phyloP scores from a whole-genome alignment of 345 rosid genomes.

The Cardiospermum halicacabum region DNA sequence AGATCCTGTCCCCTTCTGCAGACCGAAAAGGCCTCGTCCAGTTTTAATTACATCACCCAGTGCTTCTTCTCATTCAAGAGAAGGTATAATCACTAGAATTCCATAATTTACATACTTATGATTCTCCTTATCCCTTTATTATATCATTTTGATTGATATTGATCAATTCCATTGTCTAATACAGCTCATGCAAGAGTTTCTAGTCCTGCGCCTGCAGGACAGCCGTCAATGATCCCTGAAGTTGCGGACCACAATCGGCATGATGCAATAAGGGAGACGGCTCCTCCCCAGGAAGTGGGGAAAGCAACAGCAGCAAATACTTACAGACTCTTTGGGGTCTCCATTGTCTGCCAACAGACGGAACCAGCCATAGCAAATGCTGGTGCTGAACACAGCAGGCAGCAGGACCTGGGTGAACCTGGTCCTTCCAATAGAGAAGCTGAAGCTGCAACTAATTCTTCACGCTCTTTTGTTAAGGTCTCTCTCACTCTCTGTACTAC shows the following conservation, averaged over 20 bases:
- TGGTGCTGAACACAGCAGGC: constrained; percentile 1
- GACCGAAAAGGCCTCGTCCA: constrained; percentile 43
- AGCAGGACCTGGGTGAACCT: constrained; percentile 24
- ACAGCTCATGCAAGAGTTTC: constrained; percentile 24
- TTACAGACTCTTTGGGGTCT: constrained; percentile 50
- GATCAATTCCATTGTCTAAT: background rate
- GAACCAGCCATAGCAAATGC: constrained; percentile 13
- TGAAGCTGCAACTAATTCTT: too few relatives aligned
- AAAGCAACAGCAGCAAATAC: constrained; percentile 26
- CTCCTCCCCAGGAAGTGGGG: constrained; percentile 19
- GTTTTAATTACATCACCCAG: constrained; percentile 27
- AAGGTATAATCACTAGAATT: constrained; percentile 25
- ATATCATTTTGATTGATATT: background rate
- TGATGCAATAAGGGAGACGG: too few relatives aligned
- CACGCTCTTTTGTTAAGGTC: constrained; percentile 54
- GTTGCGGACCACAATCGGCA: too few relatives aligned
- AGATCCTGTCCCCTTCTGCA: constrained; percentile 33
- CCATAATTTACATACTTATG: background rate
- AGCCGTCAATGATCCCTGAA: constrained; percentile 21
- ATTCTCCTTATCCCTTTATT: background rate
- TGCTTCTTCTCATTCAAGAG: constrained; percentile 35
- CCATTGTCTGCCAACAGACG: constrained; percentile 24
- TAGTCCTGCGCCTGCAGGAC: constrained; percentile 26
- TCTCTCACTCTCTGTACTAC: background rate
- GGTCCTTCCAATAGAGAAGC: too few relatives aligned